Conservation (phyloP, 805 yeast genomes). For the Candida ficus region DNA sequence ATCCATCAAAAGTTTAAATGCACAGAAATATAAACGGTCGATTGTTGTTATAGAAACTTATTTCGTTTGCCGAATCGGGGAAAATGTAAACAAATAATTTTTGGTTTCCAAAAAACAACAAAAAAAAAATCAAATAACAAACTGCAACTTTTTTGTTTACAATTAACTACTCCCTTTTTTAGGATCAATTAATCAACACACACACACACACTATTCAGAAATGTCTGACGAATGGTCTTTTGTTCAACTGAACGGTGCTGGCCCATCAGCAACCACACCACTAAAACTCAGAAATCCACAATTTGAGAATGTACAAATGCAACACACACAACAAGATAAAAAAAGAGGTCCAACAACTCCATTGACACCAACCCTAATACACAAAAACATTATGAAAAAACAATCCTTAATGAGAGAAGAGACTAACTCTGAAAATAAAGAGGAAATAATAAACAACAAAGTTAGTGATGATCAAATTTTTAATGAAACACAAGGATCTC, state of each 20-base stretch:
- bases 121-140: not conserved
- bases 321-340: conserved; percentile 9
- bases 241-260: conserved; percentile 10
- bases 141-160: too few species aligned
- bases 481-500: conserved; percentile 14
- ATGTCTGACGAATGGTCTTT: conserved; percentile 11
- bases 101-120: not conserved
- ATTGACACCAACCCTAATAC: conserved; percentile 23
- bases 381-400: conserved; percentile 20
- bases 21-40: too few species aligned
- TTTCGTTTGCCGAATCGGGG: not conserved
- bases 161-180: too few species aligned
- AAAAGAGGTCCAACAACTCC: conserved; percentile 26
- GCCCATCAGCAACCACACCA: conserved; percentile 16
- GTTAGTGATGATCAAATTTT: conserved; percentile 2
- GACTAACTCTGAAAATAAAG: not conserved
- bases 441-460: not conserved
- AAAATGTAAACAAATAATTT: not conserved
- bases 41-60: not conserved
- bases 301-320: conserved; percentile 13
- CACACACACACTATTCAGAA: not conserved
- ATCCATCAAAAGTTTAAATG: too few species aligned
- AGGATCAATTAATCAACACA: too few species aligned
- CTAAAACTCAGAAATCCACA: conserved; percentile 14
- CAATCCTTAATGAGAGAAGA: conserved; percentile 6